Conservation (phyloP, 2,329 filamentous ascomycete genomes). For the Pseudogymnoascus verrucosus region DNA sequence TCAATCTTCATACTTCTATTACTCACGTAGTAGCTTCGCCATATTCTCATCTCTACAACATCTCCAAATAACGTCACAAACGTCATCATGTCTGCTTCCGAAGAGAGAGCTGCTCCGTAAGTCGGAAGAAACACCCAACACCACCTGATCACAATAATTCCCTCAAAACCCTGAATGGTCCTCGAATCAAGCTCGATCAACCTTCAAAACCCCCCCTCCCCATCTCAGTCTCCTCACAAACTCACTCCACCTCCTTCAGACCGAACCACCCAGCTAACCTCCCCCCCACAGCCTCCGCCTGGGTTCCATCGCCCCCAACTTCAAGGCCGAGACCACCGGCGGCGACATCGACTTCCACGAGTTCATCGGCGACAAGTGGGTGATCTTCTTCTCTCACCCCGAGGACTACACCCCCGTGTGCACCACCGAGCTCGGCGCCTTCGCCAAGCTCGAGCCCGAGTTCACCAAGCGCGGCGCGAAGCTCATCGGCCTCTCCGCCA, state of each 20-base stretch:
- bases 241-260: not conserved
- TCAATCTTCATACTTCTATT: not conserved
- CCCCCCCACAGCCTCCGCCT: constrained; percentile 47
- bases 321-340: constrained; percentile 71
- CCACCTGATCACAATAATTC: not conserved
- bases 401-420: constrained; percentile 92
- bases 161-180: not conserved
- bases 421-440: constrained; percentile 90
- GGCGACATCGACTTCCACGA: constrained; percentile 77
- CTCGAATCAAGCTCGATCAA: not conserved
- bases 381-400: constrained; percentile 76
- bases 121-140: not conserved
- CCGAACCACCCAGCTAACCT: constrained; percentile 10
- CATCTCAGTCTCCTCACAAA: not conserved
- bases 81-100: constrained; percentile 10
- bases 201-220: not conserved
- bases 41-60: not conserved
- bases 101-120: constrained; percentile 11
- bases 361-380: constrained; percentile 72
- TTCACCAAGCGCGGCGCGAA: constrained; percentile 83
- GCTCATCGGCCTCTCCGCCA: constrained; percentile 84
- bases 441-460: constrained; percentile 81
- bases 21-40: not conserved
- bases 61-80: not conserved
- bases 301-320: constrained; percentile 66